Percentiles rank a stretch among this genome's conserved stretches.
Conservation (phyloP, 2,329 filamentous ascomycete genomes). For the Gliomastix tumulicola region DNA sequence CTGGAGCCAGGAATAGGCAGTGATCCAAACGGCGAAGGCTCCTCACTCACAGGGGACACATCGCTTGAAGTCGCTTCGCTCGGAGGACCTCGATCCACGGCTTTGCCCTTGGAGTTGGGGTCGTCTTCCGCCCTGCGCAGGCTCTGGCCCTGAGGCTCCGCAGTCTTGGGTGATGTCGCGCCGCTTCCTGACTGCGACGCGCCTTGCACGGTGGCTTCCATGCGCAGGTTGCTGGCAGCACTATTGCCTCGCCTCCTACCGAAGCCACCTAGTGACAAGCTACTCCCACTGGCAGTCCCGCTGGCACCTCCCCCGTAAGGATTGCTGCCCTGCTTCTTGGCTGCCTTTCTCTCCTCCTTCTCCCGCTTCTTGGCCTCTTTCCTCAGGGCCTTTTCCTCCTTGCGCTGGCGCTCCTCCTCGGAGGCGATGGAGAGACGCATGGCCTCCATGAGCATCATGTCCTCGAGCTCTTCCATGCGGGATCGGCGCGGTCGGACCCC, state of each 20-base stretch:
- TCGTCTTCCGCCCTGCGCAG: constrained; percentile 14
- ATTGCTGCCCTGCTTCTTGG: constrained; percentile 49
- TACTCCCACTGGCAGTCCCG: constrained; percentile 52
- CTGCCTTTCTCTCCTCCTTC: constrained; percentile 75
- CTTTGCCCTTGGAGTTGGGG: constrained; percentile 58
- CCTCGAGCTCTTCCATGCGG: constrained; percentile 82
- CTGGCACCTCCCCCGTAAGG: constrained; percentile 23
- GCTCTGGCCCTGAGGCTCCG: constrained; percentile 12
- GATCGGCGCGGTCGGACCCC: constrained; percentile 27
- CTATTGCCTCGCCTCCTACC: constrained; percentile 55
- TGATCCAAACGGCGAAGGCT: constrained; percentile 26
- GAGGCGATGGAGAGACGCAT: constrained; percentile 85
- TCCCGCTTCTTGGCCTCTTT: constrained; percentile 83
- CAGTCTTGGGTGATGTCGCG: constrained; percentile 10
- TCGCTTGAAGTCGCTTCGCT: background rate
- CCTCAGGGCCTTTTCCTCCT: constrained; percentile 44
- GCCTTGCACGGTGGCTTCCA: constrained; percentile 45
- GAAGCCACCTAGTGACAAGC: constrained; percentile 49
- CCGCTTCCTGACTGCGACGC: constrained; percentile 23
- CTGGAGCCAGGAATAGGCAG: constrained; percentile 42
- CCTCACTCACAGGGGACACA: constrained; percentile 10
- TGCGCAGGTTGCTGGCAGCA: constrained; percentile 49
- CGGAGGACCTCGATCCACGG: constrained; percentile 45
- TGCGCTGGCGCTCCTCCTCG: constrained; percentile 86
- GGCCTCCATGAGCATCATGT: constrained; percentile 98